Evolutionary conservation across 164 flowering plant species (phyloP).

Genomic region (Akebia trifoliata): DNA sequence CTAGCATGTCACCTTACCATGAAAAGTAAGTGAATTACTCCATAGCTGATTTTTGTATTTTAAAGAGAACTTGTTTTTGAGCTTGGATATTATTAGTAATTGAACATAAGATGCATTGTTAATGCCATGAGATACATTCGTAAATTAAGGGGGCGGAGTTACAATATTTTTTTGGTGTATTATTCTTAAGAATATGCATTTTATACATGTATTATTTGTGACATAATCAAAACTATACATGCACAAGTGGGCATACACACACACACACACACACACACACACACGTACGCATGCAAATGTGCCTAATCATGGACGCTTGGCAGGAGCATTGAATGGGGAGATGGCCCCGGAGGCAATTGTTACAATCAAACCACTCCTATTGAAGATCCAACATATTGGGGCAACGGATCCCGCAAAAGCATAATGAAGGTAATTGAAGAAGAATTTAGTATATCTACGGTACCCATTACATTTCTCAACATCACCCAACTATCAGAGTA

Average conservation of each 20-base stretch:
- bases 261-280: no score
- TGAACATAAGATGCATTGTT: no score
- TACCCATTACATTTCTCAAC: slow-evolving; percentile 68
- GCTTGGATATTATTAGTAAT: no score
- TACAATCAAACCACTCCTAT: slow-evolving; percentile 66
- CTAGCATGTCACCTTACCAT: slow-evolving; percentile 78
- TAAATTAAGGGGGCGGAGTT: no score
- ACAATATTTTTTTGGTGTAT: no score
- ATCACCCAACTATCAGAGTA: slow-evolving; percentile 85
- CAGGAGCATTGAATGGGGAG: slow-evolving; percentile 87
- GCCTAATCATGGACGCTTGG: not conserved
- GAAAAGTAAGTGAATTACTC: slow-evolving; percentile 33
- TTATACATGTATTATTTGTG: no score
- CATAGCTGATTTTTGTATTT: not conserved
- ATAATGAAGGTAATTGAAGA: slow-evolving; percentile 71
- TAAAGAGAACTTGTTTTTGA: no score
- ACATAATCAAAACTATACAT: no score
- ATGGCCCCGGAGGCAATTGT: slow-evolving; percentile 51
- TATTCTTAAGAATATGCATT: no score
- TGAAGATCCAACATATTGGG: slow-evolving; percentile 70
- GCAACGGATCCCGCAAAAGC: slow-evolving; percentile 43
- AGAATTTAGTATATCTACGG: slow-evolving; percentile 45
- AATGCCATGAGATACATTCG: no score
- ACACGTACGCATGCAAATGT: no score
- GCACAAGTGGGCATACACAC: no score